Evolutionary conservation across 768 basidiomycete species (phyloP), one percentile per base, ranked within the genome.

Genomic region (Multifurca ochricompacta): DNA sequence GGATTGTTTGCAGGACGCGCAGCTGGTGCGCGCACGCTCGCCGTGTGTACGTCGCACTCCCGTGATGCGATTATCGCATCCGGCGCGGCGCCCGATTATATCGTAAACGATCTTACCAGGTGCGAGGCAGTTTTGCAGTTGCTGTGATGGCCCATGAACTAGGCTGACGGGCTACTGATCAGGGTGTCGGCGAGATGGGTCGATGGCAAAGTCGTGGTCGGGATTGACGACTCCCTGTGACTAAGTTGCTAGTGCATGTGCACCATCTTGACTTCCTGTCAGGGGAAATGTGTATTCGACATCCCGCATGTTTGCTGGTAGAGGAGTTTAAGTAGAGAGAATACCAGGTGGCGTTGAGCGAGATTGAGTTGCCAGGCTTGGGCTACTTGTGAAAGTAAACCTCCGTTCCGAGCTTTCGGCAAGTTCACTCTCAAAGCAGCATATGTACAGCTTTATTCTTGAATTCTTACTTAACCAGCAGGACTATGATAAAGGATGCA

Each of bases 11-110:
- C 87, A 14, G 91, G 91, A 19, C 78, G 77, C 43, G 82, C 85
- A 6, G 86, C 90, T 16, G 89, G 90, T 10, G 77, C 86, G 45
- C 74, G 68, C 43, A 87, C 86, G 0, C 75, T 95, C 13, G 93
- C 86, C 1, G 87, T 93, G 1, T 88, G 87, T 65, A 94, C 93
- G 30, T 87, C 86, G 5, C 87, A 91, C 50, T 64, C 76, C 23
- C 71, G 80, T 16, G 75, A 78, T 37, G 66, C 66, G 31, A 72
- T 92, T 45, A 54, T 76, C 14, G 70, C 72, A 47, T 73, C 77
- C 36, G 78, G 74, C 10, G 76, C 82, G 46, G 66, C 73, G 19
- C 77, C 84, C 3, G 79, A 88, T 62, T 86, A 76, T 63, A 77
- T 91, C 41, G 81, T 89, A 13, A 66, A 73, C 14, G 82, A 91